Evolutionary conservation across 192 early-diverging fungal genomes (phyloP), one percentile per base, ranked within the genome.

Genomic region (Martensiomyces pterosporus): DNA sequence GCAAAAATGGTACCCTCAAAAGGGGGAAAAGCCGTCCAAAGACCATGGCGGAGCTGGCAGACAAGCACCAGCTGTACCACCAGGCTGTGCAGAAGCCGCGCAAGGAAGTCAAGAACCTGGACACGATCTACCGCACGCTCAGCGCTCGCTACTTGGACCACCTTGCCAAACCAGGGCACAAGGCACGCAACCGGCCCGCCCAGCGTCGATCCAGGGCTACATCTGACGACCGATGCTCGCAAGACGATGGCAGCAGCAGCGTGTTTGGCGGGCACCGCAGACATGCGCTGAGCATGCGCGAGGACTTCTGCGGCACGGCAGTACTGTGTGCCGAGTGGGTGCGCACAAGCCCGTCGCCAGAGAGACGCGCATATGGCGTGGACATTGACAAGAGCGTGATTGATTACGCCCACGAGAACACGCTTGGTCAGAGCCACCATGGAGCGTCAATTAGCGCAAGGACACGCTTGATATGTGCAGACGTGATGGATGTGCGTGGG

Each of bases 251-350:
- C n/a, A 16, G n/a, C 0, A 2, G 10, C 5, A 1, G 6, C 12
- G 24, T 12, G 24, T 22, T 26, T 42, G 14, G 13, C 24, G 47
- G 35, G 9, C 32, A 18, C 23, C 47, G 48, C 6, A 62, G 57
- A 22, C 23, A 45, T 26, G 66, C 69, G 9, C 22, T 42, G 35
- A 48, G 22, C 10, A 54, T 76, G 24, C 66, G 77, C 36, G 72
- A 79, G 46, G 77, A 79, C 33, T 79, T 79, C 43, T 79, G 77
- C 29, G 77, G 77, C 0, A 79, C 77, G 4, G 77, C 67, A 3
- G 55, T 55, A n/a, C 42, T 78, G 16, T 79, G 70, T 39, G 41
- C 47, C 29, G 71, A 75, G 47, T 79, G 71, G 71, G 49, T 60
- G 27, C 47, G 43, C 15, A 26, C 43, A 9, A 12, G 25, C 22